phyloP scores from a whole-genome alignment of 83 land plant genomes.

The Isoetes engelmannii region DNA sequence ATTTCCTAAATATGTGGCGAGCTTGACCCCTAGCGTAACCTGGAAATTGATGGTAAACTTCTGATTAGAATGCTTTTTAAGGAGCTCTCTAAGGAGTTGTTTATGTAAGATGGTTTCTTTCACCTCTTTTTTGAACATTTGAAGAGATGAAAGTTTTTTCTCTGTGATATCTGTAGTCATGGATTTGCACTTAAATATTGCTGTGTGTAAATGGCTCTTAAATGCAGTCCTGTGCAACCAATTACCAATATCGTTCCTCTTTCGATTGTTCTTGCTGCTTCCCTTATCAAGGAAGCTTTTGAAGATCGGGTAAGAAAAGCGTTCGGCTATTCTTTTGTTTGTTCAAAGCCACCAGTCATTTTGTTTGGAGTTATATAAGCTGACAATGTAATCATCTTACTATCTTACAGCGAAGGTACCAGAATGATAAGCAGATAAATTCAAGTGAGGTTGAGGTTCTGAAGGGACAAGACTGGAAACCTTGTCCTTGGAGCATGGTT shows the following conservation, averaged over 20 bases:
- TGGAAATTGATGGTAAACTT: too few species aligned
- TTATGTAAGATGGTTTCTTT: too few species aligned
- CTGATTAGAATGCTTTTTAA: too few species aligned
- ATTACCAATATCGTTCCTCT: constrained; percentile 88
- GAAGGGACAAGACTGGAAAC: constrained; percentile 57
- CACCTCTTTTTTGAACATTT: too few species aligned
- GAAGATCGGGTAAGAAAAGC: constrained; percentile 87
- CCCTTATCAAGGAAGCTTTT: constrained; percentile 94
- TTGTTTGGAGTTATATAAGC: too few species aligned
- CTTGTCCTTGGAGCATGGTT: constrained; percentile 74
- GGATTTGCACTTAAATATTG: neutral
- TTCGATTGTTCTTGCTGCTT: constrained; percentile 72
- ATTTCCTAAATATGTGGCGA: too few species aligned
- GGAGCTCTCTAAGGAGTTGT: too few species aligned
- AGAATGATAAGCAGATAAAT: constrained; percentile 74
- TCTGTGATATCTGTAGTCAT: too few species aligned
- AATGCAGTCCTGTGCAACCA: constrained; percentile 85
- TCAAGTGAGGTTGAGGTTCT: constrained; percentile 61
- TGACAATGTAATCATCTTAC: too few species aligned
- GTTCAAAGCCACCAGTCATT: too few species aligned
- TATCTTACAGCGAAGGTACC: constrained; percentile 63
- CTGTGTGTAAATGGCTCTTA: neutral
- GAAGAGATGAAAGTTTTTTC: too few species aligned
- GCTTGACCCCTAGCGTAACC: too few species aligned
- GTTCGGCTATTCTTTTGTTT: neutral